Conservation (phyloP, 805 yeast genomes). For the Metschnikowia peoriensis region DNA sequence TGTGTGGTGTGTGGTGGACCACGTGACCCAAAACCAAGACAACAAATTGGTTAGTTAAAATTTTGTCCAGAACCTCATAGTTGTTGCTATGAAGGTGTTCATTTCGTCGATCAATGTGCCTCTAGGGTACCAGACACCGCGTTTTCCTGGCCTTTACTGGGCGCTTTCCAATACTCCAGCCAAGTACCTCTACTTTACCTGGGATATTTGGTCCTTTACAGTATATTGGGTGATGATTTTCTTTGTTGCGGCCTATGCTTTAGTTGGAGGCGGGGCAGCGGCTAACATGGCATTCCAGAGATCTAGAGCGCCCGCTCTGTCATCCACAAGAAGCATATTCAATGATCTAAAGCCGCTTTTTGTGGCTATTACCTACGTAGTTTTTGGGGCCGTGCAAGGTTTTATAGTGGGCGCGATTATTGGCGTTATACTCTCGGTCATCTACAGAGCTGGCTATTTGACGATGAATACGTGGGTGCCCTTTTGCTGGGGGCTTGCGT, state of each 20-base stretch:
- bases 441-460: slow-evolving; percentile 77
- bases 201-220: slow-evolving; percentile 82
- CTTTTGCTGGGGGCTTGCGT: slow-evolving; percentile 71
- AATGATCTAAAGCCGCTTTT: slow-evolving; percentile 29
- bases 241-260: slow-evolving; percentile 57
- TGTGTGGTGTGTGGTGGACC: no score
- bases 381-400: slow-evolving; percentile 62
- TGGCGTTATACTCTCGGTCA: slow-evolving; percentile 71
- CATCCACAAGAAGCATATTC: slow-evolving; percentile 1
- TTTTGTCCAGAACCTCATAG: background rate
- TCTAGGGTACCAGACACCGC: slow-evolving; percentile 76
- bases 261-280: slow-evolving; percentile 62
- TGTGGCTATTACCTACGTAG: slow-evolving; percentile 46
- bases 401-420: slow-evolving; percentile 70
- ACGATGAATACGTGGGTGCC: slow-evolving; percentile 97
- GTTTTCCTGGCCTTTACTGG: slow-evolving; percentile 79
- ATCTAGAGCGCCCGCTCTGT: slow-evolving; percentile 14
- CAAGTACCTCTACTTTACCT: slow-evolving; percentile 63
- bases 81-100: slow-evolving; percentile 21
- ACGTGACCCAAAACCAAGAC: background rate
- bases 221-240: slow-evolving; percentile 77
- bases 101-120: slow-evolving; percentile 60
- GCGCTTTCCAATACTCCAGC: slow-evolving; percentile 50
- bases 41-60: background rate
- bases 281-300: slow-evolving; percentile 23